Base-by-base conservation (phyloP, 108 stramenopile genomes). In the Fragilaria crotonensis region DNA sequence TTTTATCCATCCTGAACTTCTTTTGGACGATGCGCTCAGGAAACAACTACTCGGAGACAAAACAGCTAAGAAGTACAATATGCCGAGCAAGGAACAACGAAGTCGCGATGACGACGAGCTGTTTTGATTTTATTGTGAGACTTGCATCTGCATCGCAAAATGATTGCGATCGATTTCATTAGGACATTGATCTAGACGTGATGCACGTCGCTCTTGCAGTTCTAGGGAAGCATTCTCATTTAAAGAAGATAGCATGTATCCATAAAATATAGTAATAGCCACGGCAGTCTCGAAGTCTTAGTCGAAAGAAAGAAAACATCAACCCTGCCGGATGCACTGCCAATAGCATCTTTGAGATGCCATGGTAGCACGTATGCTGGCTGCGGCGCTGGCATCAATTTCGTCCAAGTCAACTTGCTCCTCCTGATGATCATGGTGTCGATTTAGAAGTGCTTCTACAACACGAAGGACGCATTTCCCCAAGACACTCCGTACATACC, bases 1-100 rank as follows among this genome's bases (percentile, higher is more conserved):
- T 58, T 94, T 86, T 62, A 69, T 85, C 1, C 92, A 94, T 66
- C 84, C 87, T 2, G 84, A 94, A 55, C 25, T 83, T 2, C 41
- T 93, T 18, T 21, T 59, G 33, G 71, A 84, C 64, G 46, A 66
- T 17, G 31, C 62, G 11, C 62, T 80, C n/a, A 72, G 84, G 30
- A 68, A 56, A 18, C 54, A 71, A 44, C 57, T 88, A 11, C 30
- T 80, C 32, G 72, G 75, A 45, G 66, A 77, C 20, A 76, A 62
- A 5, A 48, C 60, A n/a, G 48, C 36, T 11, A 41, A 41, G 36
- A 41, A 41, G 14, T 41, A 41, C 36, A 14, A 41, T 14, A 41
- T 41, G 36, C 23, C 4, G 73, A 48, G 45, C 54, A 1, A 54
- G 59, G 30, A 64, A 47, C 22, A 68, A 58, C 30, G 64, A 60